Percentiles rank a stretch among this genome's conserved stretches.
These are phyloP conservation scores for Capsicum rhomboideum DNA, from an alignment of 257 asterid genomes.

Conservation along the genomic window DNA sequence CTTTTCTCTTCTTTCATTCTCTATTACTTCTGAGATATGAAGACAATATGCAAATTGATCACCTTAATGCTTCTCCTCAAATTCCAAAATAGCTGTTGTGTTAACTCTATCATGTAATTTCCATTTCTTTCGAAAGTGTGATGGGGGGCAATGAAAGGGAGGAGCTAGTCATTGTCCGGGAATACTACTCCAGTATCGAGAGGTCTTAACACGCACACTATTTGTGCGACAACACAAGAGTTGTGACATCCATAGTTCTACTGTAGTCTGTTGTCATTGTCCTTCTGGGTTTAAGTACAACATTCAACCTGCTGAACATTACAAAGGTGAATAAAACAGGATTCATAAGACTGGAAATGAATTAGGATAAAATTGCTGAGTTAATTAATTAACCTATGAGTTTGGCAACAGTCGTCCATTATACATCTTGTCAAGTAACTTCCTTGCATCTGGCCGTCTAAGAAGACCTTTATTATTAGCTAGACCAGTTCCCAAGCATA, in stretches of 20 bases:
- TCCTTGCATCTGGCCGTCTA: slow-evolving; percentile 75
- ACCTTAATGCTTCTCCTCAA: background rate
- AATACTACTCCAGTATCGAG: background rate
- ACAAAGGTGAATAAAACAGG: background rate
- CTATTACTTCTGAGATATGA: background rate
- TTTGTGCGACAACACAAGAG: background rate
- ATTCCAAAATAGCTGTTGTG: background rate
- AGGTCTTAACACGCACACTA: background rate
- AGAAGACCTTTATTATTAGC: slow-evolving; percentile 96
- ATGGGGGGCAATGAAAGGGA: background rate
- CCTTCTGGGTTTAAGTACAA: too few species aligned
- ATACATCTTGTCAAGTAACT: slow-evolving; percentile 90
- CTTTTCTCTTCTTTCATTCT: too few species aligned
- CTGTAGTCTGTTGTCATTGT: background rate
- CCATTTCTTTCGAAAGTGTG: background rate
- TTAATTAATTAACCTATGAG: slow-evolving; percentile 38
- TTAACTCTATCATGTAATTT: too few species aligned
- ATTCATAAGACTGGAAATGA: background rate
- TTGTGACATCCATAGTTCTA: background rate
- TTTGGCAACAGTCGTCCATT: slow-evolving; percentile 80
- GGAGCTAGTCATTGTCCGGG: background rate
- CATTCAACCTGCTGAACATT: background rate
- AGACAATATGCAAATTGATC: background rate
- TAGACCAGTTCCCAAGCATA: slow-evolving; percentile 88
- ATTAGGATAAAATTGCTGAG: background rate